Base-by-base conservation (phyloP, 192 early-diverging fungal species). In the Helicostylum pulchrum region DNA sequence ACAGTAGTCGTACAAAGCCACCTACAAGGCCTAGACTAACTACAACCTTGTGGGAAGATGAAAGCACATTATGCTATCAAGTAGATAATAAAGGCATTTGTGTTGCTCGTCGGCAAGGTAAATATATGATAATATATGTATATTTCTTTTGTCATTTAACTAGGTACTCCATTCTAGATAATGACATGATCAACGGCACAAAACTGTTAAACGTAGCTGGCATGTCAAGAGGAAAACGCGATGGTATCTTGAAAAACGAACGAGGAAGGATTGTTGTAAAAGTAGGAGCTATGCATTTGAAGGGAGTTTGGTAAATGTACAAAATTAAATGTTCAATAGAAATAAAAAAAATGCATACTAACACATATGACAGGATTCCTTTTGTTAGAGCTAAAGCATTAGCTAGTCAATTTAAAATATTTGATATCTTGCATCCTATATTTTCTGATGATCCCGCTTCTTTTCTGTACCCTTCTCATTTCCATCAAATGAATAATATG, bases 191-290 rank as follows among this genome's bases (percentile, higher is more conserved):
- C 42, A 91, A 93, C 70, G 90, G 91, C 23, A 93, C 91, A 30
- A 93, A 93, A 70, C 74, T 93, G 39, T 78, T 93, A 17, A 93
- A 93, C 66, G 88, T 93, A 32, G 87, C 86, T 12, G 90, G 90
- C 44, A 91, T 93, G 88, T 87, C 91, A 50, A 87, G 91, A 19
- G 91, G 91, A 45, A 91, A 90, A 71, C 79, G 91, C 36, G 91
- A 93, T 62, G 90, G 88, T 1, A 91, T 93, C 52, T 77, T 93
- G 30, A 93, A 93, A 68, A 90, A 91, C 62, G 91, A 93, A 73
- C 88, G 89, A 73, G 91, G 87, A 15, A 80, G 91, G 47, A 81
- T 86, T 5, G 91, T 93, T 7, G 89, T 91, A 52, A 93, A 93
- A 77, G 85, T 89, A 3, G 91, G 91, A 31, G 84, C 91, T 1